Conservation (phyloP, 2,329 filamentous ascomycete species). For the Blastomyces gilchristii region DNA sequence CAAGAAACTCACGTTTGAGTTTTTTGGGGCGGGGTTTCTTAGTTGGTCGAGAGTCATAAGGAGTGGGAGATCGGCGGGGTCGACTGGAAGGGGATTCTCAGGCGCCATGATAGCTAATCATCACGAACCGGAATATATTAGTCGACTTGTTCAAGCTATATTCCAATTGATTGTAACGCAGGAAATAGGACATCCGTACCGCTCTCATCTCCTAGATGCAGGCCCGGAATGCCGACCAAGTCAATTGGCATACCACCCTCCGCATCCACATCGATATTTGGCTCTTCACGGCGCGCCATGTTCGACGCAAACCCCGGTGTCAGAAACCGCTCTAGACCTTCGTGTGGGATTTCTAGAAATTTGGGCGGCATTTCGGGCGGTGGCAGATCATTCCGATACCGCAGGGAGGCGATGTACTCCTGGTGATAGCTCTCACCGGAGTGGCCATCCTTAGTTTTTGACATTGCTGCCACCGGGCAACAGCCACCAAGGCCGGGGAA, state of each 20-base stretch:
- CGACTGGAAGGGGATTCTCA: conserved; percentile 57
- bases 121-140: not conserved
- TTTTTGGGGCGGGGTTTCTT: conserved; percentile 68
- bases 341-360: conserved; percentile 92
- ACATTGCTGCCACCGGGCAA: conserved; percentile 21
- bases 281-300: conserved; percentile 77
- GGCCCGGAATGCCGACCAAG: conserved; percentile 83
- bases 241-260: conserved; percentile 97
- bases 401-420: conserved; percentile 92
- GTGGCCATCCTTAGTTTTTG: conserved; percentile 31
- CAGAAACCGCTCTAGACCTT: conserved; percentile 82
- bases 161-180: conserved; percentile 5
- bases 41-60: conserved; percentile 74
- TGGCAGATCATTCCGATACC: conserved; percentile 91
- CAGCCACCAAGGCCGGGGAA: not conserved
- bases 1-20: conserved; percentile 80
- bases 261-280: conserved; percentile 95
- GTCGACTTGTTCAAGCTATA: not conserved
- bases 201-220: conserved; percentile 91
- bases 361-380: conserved; percentile 92
- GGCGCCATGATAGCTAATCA: conserved; percentile 67
- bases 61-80: conserved; percentile 74
- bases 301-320: conserved; percentile 81
- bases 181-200: conserved; percentile 45
- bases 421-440: conserved; percentile 55